Conservation (phyloP, 805 yeast genomes). For the Torulaspora delbrueckii region DNA sequence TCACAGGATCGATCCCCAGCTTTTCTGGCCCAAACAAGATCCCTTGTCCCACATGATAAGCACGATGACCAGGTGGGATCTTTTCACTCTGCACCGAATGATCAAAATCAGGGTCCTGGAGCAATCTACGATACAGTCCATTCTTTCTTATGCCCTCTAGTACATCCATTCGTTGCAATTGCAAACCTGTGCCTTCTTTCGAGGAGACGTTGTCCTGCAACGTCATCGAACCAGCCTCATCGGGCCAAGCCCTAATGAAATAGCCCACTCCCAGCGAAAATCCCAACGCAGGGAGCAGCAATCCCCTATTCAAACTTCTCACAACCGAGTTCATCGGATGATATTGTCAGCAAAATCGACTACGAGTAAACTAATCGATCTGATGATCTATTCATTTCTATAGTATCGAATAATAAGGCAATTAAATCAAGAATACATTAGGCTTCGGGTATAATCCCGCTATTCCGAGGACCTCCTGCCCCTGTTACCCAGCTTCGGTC, state of each 20-base stretch:
- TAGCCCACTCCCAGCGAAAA: slow-evolving; percentile 27
- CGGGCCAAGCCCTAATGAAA: slow-evolving; percentile 35
- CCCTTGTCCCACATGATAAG: slow-evolving; percentile 67
- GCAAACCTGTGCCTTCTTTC: slow-evolving; percentile 27
- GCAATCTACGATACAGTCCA: slow-evolving; percentile 21
- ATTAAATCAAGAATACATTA: no score
- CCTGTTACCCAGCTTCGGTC: not conserved
- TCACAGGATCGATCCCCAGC: slow-evolving; percentile 71
- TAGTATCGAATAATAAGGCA: no score
- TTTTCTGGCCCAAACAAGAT: slow-evolving; percentile 61
- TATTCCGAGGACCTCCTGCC: not conserved
- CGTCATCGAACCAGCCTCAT: slow-evolving; percentile 19
- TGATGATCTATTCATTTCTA: no score
- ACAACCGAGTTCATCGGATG: not conserved
- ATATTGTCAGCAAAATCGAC: not conserved
- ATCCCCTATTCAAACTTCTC: slow-evolving; percentile 14
- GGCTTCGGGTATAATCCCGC: slow-evolving; percentile 1
- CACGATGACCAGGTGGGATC: slow-evolving; percentile 55
- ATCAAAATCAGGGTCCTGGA: slow-evolving; percentile 13
- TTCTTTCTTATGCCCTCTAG: slow-evolving; percentile 23
- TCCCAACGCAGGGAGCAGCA: slow-evolving; percentile 31
- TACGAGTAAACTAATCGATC: no score
- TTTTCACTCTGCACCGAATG: slow-evolving; percentile 38
- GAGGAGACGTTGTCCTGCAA: slow-evolving; percentile 8
- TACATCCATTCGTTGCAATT: slow-evolving; percentile 26